Evolutionary conservation across 108 stramenopile species (phyloP).

Genomic region (Pseudonitzschia multistriata): DNA sequence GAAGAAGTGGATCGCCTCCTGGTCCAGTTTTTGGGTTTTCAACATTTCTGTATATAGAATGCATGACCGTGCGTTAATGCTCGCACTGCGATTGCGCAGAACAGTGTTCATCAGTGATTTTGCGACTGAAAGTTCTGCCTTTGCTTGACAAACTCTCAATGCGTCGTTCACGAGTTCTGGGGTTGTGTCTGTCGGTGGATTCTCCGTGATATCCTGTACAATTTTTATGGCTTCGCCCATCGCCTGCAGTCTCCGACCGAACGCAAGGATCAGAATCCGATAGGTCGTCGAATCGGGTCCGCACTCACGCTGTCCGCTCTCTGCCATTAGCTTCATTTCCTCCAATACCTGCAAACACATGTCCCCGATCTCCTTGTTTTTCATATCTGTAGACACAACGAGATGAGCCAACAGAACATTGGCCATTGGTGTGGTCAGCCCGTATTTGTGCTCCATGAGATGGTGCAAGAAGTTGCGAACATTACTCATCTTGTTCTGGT

Average conservation of each 20-base stretch:
- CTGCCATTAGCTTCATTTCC: slow-evolving; percentile 25
- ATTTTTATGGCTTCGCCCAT: slow-evolving; percentile 25
- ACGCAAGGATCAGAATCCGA: slow-evolving; percentile 31
- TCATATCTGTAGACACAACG: neutral
- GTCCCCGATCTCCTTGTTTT: slow-evolving; percentile 12
- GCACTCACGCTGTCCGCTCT: slow-evolving; percentile 7
- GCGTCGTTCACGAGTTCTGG: slow-evolving; percentile 23
- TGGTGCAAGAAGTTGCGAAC: slow-evolving; percentile 14
- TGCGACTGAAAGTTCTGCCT: slow-evolving; percentile 19
- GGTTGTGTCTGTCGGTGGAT: slow-evolving; percentile 13
- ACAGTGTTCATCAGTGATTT: slow-evolving; percentile 15
- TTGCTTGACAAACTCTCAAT: slow-evolving; percentile 19
- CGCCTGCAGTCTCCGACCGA: slow-evolving; percentile 19
- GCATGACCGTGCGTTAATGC: slow-evolving; percentile 12
- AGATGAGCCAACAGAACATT: slow-evolving; percentile 28
- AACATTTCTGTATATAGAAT: slow-evolving; percentile 29
- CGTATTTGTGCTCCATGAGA: neutral
- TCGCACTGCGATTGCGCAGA: neutral
- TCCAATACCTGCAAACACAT: slow-evolving; percentile 18
- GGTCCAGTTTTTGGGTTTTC: slow-evolving; percentile 16
- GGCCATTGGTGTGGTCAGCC: slow-evolving; percentile 15
- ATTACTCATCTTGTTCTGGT: neutral
- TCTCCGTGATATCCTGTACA: slow-evolving; percentile 6
- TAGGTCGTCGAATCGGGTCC: slow-evolving; percentile 30
- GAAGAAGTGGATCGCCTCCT: slow-evolving; percentile 20